Base-by-base conservation (phyloP, 2,329 filamentous ascomycete species). In the Blastomyces gilchristii region DNA sequence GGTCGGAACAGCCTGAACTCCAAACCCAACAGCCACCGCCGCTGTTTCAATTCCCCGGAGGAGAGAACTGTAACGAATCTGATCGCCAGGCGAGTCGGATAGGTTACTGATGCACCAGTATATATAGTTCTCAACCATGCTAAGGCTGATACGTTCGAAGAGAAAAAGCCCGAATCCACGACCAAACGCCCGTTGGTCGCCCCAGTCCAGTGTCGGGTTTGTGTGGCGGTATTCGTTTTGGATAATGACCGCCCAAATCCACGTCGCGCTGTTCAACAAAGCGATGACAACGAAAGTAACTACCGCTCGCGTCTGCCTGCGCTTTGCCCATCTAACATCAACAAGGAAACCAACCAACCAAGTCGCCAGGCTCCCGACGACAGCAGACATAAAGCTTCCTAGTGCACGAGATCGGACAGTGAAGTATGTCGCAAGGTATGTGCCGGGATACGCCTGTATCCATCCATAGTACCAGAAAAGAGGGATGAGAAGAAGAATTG, bases 41-140 rank as follows among this genome's bases (percentile, higher is more conserved):
- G 9, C 0, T 75, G 76, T 39, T 39, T 57, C 53, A 39, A 57
- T 57, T 18, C 53, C 53, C 16, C 77, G 68, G 43, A 79, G 69
- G 49, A 80, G 67, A n/a, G 76, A 77, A 61, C 75, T 78, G 64
- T 79, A 80, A 56, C 78, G 69, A 62, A 79, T 78, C 66, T 78
- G 76, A 58, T 79, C 77, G 0, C 75, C 76, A 0, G 75, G 76
- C 0, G 76, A 78, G 62, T 79, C 76, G 0, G 77, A 77, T 3
- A 80, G 66, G 62, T 79, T 79, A 2, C 77, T 70, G 62, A 80
- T 80, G 60, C 76, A 79, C 78, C 77, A 80, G 67, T 80, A 79
- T 37, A 79, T 77, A 64, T 77, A 79, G 63, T 79, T 79, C 59
- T 79, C 74, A 2, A 78, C 73, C 69, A 79, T 74, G 3, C 72